phyloP scores from a whole-genome alignment of 2,329 filamentous ascomycete genomes.

The Raffaelea albimanens region DNA sequence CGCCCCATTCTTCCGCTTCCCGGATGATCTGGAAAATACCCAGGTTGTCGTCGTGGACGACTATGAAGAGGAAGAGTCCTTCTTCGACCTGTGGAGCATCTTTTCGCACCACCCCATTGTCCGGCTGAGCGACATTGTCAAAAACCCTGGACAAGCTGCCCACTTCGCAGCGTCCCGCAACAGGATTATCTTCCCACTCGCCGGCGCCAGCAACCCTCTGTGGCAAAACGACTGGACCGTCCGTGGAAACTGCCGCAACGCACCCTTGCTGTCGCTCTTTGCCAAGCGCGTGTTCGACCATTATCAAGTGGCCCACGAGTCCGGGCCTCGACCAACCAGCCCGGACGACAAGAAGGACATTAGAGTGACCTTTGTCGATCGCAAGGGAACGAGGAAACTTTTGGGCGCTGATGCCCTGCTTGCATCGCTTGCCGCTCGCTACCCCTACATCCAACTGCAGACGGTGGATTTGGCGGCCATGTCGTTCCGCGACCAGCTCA shows the following conservation, averaged over 20 bases:
- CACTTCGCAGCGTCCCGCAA: background rate
- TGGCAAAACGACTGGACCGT: constrained; percentile 30
- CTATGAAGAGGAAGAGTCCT: constrained; percentile 21
- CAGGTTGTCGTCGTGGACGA: constrained; percentile 23
- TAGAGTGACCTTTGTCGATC: constrained; percentile 26
- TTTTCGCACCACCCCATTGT: constrained; percentile 21
- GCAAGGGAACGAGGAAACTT: constrained; percentile 21
- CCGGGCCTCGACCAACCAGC: background rate
- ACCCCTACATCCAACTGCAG: background rate
- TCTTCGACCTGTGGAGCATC: constrained; percentile 26
- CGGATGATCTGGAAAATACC: constrained; percentile 8
- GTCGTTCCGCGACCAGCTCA: constrained; percentile 26
- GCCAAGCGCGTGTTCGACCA: constrained; percentile 20
- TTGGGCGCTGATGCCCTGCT: constrained; percentile 18
- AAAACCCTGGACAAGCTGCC: constrained; percentile 4
- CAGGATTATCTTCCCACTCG: constrained; percentile 28
- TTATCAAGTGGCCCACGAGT: constrained; percentile 10
- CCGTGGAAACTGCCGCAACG: constrained; percentile 18
- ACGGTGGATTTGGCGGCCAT: constrained; percentile 28
- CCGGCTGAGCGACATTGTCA: constrained; percentile 16
- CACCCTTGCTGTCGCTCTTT: constrained; percentile 22
- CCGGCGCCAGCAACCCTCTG: constrained; percentile 30
- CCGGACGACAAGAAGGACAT: constrained; percentile 7
- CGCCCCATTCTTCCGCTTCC: constrained; percentile 1
- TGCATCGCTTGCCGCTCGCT: constrained; percentile 3